phyloP scores from a whole-genome alignment of 192 early-diverging fungal species.

The Coemansia aciculifera region DNA sequence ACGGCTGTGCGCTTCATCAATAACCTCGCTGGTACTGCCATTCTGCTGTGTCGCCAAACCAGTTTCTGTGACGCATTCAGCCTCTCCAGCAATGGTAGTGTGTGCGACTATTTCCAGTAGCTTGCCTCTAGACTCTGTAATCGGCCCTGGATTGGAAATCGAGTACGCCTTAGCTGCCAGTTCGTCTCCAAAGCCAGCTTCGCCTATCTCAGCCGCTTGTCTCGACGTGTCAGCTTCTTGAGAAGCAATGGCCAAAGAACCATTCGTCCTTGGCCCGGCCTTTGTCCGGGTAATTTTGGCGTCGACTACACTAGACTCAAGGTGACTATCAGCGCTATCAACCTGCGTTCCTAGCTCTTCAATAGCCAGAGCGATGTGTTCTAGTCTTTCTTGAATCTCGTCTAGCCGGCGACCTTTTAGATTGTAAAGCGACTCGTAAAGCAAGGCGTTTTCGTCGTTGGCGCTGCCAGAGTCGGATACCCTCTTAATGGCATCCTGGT shows the following conservation, averaged over 20 bases:
- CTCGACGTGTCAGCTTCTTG: background rate
- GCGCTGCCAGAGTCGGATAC: background rate
- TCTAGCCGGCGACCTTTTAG: conserved; percentile 28
- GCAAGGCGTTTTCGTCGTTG: background rate
- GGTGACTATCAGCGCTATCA: background rate
- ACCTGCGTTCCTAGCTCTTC: background rate
- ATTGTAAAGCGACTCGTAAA: conserved; percentile 15
- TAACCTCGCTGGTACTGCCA: background rate
- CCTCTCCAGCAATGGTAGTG: background rate
- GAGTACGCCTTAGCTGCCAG: background rate
- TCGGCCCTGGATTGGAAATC: background rate
- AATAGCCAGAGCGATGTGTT: conserved; percentile 14
- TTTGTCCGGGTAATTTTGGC: background rate
- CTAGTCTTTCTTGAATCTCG: conserved; percentile 33
- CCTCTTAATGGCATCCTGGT: conserved; percentile 10
- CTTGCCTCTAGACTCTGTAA: background rate
- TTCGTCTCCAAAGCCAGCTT: background rate
- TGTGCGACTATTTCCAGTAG: background rate
- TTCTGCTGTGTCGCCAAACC: background rate
- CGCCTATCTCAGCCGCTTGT: background rate
- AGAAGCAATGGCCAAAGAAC: background rate
- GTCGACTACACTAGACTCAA: background rate
- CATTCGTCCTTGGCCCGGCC: no score
- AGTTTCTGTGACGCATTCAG: background rate
- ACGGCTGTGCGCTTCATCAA: background rate